Conservation (phyloP, 345 rosid species). For the Eucalyptus pumila region DNA sequence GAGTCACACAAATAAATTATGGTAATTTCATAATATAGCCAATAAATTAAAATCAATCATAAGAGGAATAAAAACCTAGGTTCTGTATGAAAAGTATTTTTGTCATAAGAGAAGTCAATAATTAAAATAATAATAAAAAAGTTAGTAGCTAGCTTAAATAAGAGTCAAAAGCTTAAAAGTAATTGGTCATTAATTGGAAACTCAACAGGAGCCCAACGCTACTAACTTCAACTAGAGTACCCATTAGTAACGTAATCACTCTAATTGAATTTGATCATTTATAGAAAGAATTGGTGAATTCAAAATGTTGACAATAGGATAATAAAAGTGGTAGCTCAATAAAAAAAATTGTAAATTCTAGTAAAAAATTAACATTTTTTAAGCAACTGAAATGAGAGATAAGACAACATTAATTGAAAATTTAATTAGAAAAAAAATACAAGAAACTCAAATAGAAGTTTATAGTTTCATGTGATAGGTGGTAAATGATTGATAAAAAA, state of each 20-base stretch:
- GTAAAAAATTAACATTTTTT: no score
- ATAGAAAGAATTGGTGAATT: neutral
- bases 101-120: neutral
- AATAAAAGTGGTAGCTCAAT: neutral
- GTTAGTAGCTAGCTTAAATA: neutral
- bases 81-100: neutral
- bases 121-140: no score
- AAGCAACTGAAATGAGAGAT: neutral
- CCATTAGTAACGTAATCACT: neutral
- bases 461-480: no score
- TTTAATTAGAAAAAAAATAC: no score
- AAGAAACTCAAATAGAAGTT: no score
- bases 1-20: no score
- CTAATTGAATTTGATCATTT: neutral
- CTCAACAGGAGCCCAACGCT: neutral
- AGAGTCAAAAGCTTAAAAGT: neutral
- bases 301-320: neutral
- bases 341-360: no score
- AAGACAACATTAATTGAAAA: no score
- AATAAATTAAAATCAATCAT: no score
- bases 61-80: neutral
- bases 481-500: neutral
- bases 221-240: neutral
- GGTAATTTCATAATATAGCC: no score
- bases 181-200: neutral